These are phyloP conservation scores for Blastobotrys chiropterorum DNA, from an alignment of 805 yeast genomes.

Conservation along the genomic window DNA sequence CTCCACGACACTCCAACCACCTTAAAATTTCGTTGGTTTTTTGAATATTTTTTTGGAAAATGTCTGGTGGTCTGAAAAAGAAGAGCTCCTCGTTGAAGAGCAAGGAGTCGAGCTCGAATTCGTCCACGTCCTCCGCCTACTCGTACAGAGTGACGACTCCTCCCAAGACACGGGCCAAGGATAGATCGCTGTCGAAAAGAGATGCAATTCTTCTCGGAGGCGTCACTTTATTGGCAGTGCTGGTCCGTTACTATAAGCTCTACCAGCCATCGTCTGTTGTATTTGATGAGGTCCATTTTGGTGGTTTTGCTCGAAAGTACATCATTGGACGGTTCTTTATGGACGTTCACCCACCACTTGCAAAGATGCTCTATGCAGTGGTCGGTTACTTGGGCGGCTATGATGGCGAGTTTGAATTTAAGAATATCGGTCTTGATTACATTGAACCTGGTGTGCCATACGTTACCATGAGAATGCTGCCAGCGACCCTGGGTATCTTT, in stretches of 20 bases:
- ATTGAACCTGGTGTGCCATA: slow-evolving; percentile 40
- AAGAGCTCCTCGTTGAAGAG: slow-evolving; percentile 1
- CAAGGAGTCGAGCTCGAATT: not conserved
- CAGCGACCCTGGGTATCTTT: slow-evolving; percentile 50
- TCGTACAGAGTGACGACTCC: slow-evolving; percentile 26
- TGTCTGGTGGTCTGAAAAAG: slow-evolving; percentile 5
- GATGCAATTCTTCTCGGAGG: slow-evolving; percentile 23
- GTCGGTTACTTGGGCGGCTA: slow-evolving; percentile 49
- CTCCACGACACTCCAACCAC: not conserved
- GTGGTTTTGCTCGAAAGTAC: slow-evolving; percentile 90
- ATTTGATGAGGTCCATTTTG: slow-evolving; percentile 85
- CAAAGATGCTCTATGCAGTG: slow-evolving; percentile 51
- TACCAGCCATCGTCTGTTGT: slow-evolving; percentile 75
- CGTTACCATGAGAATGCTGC: slow-evolving; percentile 49
- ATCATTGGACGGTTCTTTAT: slow-evolving; percentile 55
- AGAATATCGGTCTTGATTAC: slow-evolving; percentile 42
- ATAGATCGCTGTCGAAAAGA: slow-evolving; percentile 17
- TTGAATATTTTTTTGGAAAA: not conserved
- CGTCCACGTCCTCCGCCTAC: not conserved
- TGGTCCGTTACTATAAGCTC: slow-evolving; percentile 57
- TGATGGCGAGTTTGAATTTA: slow-evolving; percentile 41
- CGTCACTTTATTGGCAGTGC: slow-evolving; percentile 46
- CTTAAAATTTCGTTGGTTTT: not conserved
- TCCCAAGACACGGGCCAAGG: slow-evolving; percentile 18
- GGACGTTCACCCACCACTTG: slow-evolving; percentile 71